Evolutionary conservation across 1,284 basidiomycete genomes (phyloP).

Genomic region (Gymnopus androsaceus): DNA sequence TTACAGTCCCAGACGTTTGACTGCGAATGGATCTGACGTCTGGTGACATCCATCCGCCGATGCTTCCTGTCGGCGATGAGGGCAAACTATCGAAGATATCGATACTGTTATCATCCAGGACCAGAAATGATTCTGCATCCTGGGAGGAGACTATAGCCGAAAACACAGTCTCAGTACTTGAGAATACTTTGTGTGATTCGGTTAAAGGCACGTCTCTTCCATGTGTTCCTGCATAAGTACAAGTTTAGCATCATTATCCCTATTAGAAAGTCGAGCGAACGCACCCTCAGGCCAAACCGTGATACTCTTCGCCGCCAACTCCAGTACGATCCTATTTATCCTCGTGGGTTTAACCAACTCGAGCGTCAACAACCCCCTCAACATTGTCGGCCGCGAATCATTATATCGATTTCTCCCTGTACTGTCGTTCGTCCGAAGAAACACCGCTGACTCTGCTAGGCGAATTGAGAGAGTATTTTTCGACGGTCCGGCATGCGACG

Average conservation of each 20-base stretch:
- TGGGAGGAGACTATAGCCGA: conserved; percentile 16
- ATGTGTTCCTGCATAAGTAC: conserved; percentile 46
- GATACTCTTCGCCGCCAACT: conserved; percentile 69
- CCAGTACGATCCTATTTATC: conserved; percentile 84
- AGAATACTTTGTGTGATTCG: conserved; percentile 81
- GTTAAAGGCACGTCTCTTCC: conserved; percentile 63
- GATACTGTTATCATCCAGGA: too few relatives aligned
- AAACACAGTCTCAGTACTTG: conserved; percentile 72
- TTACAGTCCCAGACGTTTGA: not conserved
- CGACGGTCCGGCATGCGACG: not conserved
- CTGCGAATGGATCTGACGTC: conserved; percentile 4
- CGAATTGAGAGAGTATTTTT: conserved; percentile 55
- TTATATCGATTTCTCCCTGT: conserved; percentile 48
- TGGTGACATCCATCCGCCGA: not conserved
- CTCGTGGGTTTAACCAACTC: conserved; percentile 82
- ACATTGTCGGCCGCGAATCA: conserved; percentile 69
- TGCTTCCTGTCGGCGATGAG: not conserved
- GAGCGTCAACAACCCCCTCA: conserved; percentile 89
- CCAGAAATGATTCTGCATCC: too few relatives aligned
- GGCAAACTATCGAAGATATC: not conserved
- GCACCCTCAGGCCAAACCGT: conserved; percentile 86
- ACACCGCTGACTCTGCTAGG: conserved; percentile 83
- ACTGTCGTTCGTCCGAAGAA: conserved; percentile 62
- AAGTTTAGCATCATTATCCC: too few relatives aligned
- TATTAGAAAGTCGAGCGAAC: conserved; percentile 24